Conservation (phyloP, 2,329 filamentous ascomycete species). For the Thielaviopsis ethacetica region DNA sequence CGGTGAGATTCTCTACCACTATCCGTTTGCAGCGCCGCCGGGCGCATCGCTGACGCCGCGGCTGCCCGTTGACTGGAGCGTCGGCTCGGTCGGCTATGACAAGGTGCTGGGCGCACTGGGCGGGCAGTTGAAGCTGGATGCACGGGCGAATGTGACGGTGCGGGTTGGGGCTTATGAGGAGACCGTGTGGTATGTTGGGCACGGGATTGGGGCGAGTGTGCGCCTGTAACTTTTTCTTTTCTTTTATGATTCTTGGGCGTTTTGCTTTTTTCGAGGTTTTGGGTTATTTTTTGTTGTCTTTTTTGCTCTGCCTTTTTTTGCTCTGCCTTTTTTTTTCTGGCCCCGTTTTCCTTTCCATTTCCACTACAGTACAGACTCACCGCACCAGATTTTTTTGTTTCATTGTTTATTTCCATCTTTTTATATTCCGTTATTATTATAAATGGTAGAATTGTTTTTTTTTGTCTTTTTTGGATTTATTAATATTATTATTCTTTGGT, state of each 20-base stretch:
- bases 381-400: no score
- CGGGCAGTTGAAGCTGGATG: slow-evolving; percentile 62
- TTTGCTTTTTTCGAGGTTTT: background rate
- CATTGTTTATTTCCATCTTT: background rate
- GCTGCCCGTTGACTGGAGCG: slow-evolving; percentile 66
- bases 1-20: slow-evolving; percentile 58
- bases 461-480: no score
- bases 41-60: slow-evolving; percentile 56
- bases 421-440: background rate
- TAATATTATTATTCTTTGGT: no score
- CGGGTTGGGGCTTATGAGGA: slow-evolving; percentile 61
- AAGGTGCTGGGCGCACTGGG: slow-evolving; percentile 67
- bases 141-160: slow-evolving; percentile 58
- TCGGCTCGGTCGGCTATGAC: slow-evolving; percentile 66
- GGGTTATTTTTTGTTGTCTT: background rate
- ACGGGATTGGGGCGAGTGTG: slow-evolving; percentile 53
- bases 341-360: background rate
- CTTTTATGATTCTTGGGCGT: background rate
- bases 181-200: slow-evolving; percentile 51
- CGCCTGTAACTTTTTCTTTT: slow-evolving; percentile 24
- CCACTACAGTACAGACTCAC: no score
- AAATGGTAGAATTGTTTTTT: background rate
- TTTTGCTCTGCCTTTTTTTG: background rate
- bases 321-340: background rate
- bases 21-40: slow-evolving; percentile 62